phyloP scores from a whole-genome alignment of 345 rosid species.

The Leavenworthia alabamica region DNA sequence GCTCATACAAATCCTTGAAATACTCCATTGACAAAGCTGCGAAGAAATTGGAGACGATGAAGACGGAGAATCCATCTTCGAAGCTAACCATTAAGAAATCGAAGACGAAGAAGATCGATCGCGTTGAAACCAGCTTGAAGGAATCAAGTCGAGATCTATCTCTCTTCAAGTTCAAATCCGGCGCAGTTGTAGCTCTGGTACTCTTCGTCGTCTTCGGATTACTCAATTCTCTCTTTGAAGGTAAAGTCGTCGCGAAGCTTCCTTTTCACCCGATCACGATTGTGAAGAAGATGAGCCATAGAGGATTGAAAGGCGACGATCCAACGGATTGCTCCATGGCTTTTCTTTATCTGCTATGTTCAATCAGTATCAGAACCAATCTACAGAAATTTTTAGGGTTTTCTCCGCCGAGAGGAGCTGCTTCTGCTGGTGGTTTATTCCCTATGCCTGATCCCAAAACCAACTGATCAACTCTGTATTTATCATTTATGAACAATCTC shows the following conservation, averaged over 20 bases:
- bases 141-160: slow-evolving; percentile 94
- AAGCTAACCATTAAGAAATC: slow-evolving; percentile 60
- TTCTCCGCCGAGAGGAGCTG: slow-evolving; percentile 74
- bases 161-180: slow-evolving; percentile 98
- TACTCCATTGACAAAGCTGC: slow-evolving; percentile 94
- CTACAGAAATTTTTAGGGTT: slow-evolving; percentile 77
- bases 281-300: slow-evolving; percentile 90
- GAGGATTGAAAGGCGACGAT: slow-evolving; percentile 78
- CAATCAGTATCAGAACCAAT: slow-evolving; percentile 87
- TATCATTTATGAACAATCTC: neutral
- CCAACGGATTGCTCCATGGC: slow-evolving; percentile 96
- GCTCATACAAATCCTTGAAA: slow-evolving; percentile 82
- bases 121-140: slow-evolving; percentile 85
- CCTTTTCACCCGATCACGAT: slow-evolving; percentile 73
- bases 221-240: slow-evolving; percentile 85
- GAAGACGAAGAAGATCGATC: slow-evolving; percentile 91
- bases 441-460: slow-evolving; percentile 95
- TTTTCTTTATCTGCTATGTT: slow-evolving; percentile 70
- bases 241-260: slow-evolving; percentile 86
- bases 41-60: slow-evolving; percentile 92
- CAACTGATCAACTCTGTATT: slow-evolving; percentile 37
- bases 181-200: slow-evolving; percentile 91
- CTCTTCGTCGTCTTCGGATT: slow-evolving; percentile 87
- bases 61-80: slow-evolving; percentile 48
- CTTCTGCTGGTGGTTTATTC: slow-evolving; percentile 69